Evolutionary conservation across 2,329 filamentous ascomycete species (phyloP).

Genomic region (Nemania sp.): DNA sequence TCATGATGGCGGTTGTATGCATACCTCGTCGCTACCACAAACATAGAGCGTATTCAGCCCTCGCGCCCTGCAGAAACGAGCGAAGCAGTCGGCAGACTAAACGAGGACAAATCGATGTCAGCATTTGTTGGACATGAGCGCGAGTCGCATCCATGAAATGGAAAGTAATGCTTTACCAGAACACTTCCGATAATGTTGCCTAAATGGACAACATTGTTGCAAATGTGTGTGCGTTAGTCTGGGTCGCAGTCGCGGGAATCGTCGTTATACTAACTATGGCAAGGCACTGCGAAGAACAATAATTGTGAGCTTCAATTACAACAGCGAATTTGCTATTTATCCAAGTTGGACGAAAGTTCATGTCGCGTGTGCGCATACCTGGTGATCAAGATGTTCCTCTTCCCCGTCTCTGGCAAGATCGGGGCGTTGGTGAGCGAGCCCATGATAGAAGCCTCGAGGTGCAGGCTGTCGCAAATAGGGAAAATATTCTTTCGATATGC

Average conservation of each 20-base stretch:
- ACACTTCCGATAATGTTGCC: slow-evolving; percentile 89
- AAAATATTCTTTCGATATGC: too few species aligned
- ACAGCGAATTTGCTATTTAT: too few species aligned
- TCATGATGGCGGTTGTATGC: neutral
- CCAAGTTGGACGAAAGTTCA: too few species aligned
- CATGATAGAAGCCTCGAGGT: slow-evolving; percentile 13
- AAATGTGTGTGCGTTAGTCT: slow-evolving; percentile 38
- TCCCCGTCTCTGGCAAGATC: slow-evolving; percentile 69
- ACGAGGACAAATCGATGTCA: too few species aligned
- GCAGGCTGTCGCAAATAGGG: neutral
- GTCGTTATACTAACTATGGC: slow-evolving; percentile 8
- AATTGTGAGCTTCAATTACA: too few species aligned
- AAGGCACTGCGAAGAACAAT: neutral
- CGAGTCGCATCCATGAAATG: neutral
- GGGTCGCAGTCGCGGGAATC: neutral
- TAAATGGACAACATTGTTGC: slow-evolving; percentile 76
- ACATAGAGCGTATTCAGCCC: slow-evolving; percentile 80
- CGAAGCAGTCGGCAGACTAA: slow-evolving; percentile 75
- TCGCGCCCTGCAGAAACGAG: slow-evolving; percentile 78
- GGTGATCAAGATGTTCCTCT: slow-evolving; percentile 88
- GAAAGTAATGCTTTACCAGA: slow-evolving; percentile 44
- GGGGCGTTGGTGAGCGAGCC: slow-evolving; percentile 22
- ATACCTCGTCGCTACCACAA: slow-evolving; percentile 78
- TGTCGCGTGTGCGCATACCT: too few species aligned
- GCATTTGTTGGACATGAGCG: neutral